These are phyloP conservation scores for Lophium mytilinum DNA, from an alignment of 495 filamentous ascomycete genomes.

Conservation along the genomic window DNA sequence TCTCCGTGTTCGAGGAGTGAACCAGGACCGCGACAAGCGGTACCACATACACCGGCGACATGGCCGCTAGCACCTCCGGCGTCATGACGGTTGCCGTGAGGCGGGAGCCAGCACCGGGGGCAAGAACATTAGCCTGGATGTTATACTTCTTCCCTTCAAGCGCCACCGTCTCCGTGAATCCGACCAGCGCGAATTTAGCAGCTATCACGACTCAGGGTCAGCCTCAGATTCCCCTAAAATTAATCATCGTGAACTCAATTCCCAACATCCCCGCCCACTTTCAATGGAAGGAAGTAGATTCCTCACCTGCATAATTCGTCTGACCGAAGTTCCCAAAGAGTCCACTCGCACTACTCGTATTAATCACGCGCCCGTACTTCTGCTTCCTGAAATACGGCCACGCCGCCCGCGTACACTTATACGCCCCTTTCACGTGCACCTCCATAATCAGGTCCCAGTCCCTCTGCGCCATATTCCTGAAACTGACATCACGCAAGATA, in stretches of 20 bases:
- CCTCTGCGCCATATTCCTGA: conserved; percentile 21
- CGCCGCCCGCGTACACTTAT: conserved; percentile 13
- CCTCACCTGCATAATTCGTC: conserved; percentile 79
- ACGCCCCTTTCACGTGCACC: conserved; percentile 17
- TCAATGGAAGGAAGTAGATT: neutral
- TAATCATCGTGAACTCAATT: too few relatives aligned
- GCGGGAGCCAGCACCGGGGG: conserved; percentile 88
- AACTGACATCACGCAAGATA: conserved; percentile 15
- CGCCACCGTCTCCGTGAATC: conserved; percentile 95
- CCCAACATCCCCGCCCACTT: too few relatives aligned
- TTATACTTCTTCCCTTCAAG: conserved; percentile 99
- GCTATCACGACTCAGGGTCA: conserved; percentile 40
- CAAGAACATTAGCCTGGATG: conserved; percentile 92
- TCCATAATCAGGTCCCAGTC: conserved; percentile 20
- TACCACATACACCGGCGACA: conserved; percentile 94
- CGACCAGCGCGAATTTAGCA: conserved; percentile 91
- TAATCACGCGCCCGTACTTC: conserved; percentile 19
- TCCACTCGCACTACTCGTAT: conserved; percentile 10
- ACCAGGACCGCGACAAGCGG: conserved; percentile 84
- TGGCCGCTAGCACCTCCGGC: conserved; percentile 75
- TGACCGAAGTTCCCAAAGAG: conserved; percentile 90
- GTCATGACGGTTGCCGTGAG: conserved; percentile 99
- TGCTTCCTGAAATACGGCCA: conserved; percentile 22
- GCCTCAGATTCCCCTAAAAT: too few relatives aligned
- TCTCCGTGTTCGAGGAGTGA: conserved; percentile 86